Evolutionary conservation across 768 basidiomycete genomes (phyloP).

Genomic region (Amanita muscaria): DNA sequence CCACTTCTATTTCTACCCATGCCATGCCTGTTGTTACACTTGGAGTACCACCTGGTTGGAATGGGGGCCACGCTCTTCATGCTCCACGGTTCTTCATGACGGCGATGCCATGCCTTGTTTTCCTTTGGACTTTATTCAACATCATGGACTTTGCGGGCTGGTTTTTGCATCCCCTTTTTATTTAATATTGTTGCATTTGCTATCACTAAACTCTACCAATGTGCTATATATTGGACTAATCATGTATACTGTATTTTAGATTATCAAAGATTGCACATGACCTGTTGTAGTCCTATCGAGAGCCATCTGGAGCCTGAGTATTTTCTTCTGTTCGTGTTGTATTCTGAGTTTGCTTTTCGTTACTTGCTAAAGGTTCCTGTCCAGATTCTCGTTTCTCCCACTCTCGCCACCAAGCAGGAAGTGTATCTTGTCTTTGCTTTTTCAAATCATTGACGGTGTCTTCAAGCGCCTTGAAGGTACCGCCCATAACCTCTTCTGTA

Average conservation of each 20-base stretch:
- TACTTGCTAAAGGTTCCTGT: background rate
- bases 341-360: background rate
- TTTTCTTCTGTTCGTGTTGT: too few relatives aligned
- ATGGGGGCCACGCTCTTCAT: constrained; percentile 14
- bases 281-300: too few relatives aligned
- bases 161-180: too few relatives aligned
- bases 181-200: too few relatives aligned
- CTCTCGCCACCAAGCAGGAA: constrained; percentile 23
- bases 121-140: constrained; percentile 1
- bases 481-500: constrained; percentile 8
- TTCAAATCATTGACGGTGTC: constrained; percentile 9
- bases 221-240: too few relatives aligned
- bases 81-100: constrained; percentile 10
- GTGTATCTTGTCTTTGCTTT: constrained; percentile 15
- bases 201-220: too few relatives aligned
- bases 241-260: too few relatives aligned
- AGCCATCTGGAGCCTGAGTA: too few relatives aligned
- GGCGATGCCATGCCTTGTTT: background rate
- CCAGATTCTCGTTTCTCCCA: constrained; percentile 12
- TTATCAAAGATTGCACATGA: too few relatives aligned
- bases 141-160: constrained; percentile 3
- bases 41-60: constrained; percentile 60
- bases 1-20: constrained; percentile 46
- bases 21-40: constrained; percentile 40
- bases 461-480: constrained; percentile 15